Evolutionary conservation across 1,139 yeast genomes (phyloP).

Genomic region (Meyerozyma guilliermondii): DNA sequence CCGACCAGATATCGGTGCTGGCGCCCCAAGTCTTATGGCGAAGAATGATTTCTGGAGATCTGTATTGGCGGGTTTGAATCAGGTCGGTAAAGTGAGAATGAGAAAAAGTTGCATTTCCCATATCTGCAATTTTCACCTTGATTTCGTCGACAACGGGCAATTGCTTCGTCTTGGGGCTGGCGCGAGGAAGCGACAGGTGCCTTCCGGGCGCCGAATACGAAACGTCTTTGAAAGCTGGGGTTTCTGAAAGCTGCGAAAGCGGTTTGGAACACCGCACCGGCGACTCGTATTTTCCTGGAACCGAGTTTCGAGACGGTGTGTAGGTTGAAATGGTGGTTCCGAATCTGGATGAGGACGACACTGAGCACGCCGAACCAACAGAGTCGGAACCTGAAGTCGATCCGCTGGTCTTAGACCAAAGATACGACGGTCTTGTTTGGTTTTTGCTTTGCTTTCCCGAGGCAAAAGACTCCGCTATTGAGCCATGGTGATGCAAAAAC

Average conservation of each 20-base stretch:
- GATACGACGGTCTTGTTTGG: background rate
- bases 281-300: conserved; percentile 14
- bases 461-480: background rate
- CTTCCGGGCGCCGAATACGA: conserved; percentile 4
- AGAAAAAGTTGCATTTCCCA: conserved; percentile 81
- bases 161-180: conserved; percentile 2
- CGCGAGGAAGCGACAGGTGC: conserved; percentile 1
- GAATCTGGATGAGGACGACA: background rate
- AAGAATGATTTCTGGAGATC: conserved; percentile 72
- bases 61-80: conserved; percentile 81
- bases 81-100: conserved; percentile 74
- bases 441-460: background rate
- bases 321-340: conserved; percentile 8
- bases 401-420: background rate
- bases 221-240: conserved; percentile 2
- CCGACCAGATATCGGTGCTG: conserved; percentile 78
- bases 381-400: background rate
- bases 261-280: conserved; percentile 31
- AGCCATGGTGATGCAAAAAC: background rate
- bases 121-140: conserved; percentile 63
- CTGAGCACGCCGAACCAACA: background rate
- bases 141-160: background rate
- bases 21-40: conserved; percentile 78
- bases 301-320: conserved; percentile 21
- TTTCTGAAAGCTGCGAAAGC: conserved; percentile 10